Evolutionary conservation across 768 basidiomycete species (phyloP), one percentile per base, ranked within the genome.

Genomic region (Pleurotus tuoliensis): DNA sequence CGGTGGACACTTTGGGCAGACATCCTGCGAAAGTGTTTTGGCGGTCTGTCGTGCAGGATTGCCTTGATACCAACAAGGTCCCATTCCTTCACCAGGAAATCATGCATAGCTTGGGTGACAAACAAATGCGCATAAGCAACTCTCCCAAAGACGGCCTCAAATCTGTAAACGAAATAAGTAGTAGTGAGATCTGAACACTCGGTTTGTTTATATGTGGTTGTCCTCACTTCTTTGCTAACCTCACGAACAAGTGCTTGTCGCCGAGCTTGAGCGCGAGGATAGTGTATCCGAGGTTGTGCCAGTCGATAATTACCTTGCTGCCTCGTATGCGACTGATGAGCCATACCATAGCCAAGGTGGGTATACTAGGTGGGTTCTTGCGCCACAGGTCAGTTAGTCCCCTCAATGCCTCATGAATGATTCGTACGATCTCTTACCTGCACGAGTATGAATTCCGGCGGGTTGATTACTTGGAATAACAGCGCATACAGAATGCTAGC

Each of bases 231-330:
- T 82, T 83, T 0, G 92, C 88, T 18, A 96, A 66, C 60, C 69
- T 79, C 40, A 96, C 92, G 59, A 95, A 77, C 0, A 77, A 68
- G 66, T 94, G 90, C 0, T 69, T 67, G 1, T 75, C 57, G 0
- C 93, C 90, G n/a, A 94, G 73, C 63, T 84, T 88, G 61, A 99
- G 70, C 1, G 88, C 89, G 47, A 99, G 82, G 46, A 98, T 94
- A 60, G 86, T 96, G 68, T 93, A 94, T 15, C 97, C 97, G 22
- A 96, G 82, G 69, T 99, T 99, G 68, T 99, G 97, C 97, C 97
- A 99, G 72, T 99, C 97, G 55, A 99, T 94, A 58, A 99, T 90
- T 61, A 99, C 76, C 63, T 90, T 92, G 61, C 87, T 88, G 3
- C 90, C 87, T 15, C 84, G 79, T 13, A 92, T 63, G 16, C 74